A percentile compares a stretch with the other conserved stretches of the same genome.
These are phyloP conservation scores for Centella asiatica DNA, from an alignment of 129 eudicot species.

Conservation along the genomic window DNA sequence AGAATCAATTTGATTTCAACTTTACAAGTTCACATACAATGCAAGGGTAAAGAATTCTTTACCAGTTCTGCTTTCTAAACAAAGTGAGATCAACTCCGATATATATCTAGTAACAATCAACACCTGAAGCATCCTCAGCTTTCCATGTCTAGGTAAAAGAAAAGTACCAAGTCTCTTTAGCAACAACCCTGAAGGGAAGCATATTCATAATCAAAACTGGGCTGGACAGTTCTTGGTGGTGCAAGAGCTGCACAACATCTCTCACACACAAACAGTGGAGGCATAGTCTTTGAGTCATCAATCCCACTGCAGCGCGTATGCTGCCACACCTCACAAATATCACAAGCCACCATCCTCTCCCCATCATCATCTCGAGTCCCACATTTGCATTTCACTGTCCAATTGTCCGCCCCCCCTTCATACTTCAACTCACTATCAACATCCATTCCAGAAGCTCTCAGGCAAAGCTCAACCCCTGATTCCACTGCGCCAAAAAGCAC, in stretches of 20 bases:
- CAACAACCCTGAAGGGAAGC: background rate
- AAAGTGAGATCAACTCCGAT: no score
- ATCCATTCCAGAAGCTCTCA: constrained; percentile 50
- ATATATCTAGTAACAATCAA: no score
- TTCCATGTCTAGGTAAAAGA: background rate
- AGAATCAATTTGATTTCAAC: background rate
- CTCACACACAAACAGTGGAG: constrained; percentile 58
- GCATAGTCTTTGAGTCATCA: constrained; percentile 55
- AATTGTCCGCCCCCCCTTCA: constrained; percentile 71
- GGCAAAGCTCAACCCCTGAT: constrained; percentile 62
- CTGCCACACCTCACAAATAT: constrained; percentile 88
- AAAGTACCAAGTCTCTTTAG: no score
- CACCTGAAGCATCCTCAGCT: background rate
- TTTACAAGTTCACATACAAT: background rate
- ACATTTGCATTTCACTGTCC: constrained; percentile 77
- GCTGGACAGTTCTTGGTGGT: constrained; percentile 20
- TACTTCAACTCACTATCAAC: constrained; percentile 34
- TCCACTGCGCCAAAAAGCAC: constrained; percentile 57
- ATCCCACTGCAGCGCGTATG: constrained; percentile 82
- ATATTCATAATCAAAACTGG: background rate
- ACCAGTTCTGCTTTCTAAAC: background rate
- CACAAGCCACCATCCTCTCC: constrained; percentile 92
- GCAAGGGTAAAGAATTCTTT: background rate
- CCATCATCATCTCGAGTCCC: constrained; percentile 93
- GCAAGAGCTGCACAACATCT: constrained; percentile 57